Evolutionary conservation across 345 rosid species (phyloP).

Genomic region (Lumnitzera racemosa): DNA sequence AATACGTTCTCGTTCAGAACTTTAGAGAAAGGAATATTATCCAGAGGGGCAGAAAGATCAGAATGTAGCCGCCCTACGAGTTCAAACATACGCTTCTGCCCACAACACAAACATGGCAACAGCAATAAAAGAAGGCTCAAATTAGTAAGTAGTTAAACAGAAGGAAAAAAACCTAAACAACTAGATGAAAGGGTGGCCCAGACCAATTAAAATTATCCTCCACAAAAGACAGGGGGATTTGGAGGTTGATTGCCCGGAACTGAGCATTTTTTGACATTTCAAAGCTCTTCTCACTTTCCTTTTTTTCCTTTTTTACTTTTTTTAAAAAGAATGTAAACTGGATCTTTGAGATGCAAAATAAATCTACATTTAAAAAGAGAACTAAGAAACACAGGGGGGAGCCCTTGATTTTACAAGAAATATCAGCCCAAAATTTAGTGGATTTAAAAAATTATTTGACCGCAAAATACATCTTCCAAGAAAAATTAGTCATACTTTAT

Average conservation of each 20-base stretch:
- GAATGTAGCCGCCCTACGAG: constrained; percentile 84
- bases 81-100: constrained; percentile 85
- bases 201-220: constrained; percentile 84
- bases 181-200: constrained; percentile 14
- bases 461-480: background rate
- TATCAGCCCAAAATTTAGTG: too few relatives aligned
- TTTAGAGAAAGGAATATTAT: constrained; percentile 62
- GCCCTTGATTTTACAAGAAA: too few relatives aligned
- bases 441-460: background rate
- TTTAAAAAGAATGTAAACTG: constrained; percentile 27
- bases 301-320: constrained; percentile 30
- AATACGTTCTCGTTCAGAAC: constrained; percentile 76
- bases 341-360: constrained; percentile 1
- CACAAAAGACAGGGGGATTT: constrained; percentile 76
- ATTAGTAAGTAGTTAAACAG: constrained; percentile 6
- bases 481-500: background rate
- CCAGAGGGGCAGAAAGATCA: constrained; percentile 79
- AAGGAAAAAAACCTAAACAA: constrained; percentile 5
- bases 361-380: background rate
- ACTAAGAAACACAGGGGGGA: background rate
- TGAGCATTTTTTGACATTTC: constrained; percentile 76
- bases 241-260: constrained; percentile 79
- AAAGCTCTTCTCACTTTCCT: constrained; percentile 28
- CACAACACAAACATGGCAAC: constrained; percentile 39
- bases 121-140: constrained; percentile 10